These are phyloP conservation scores for Immersiella caudata DNA, from an alignment of 495 filamentous ascomycete genomes.

Conservation along the genomic window DNA sequence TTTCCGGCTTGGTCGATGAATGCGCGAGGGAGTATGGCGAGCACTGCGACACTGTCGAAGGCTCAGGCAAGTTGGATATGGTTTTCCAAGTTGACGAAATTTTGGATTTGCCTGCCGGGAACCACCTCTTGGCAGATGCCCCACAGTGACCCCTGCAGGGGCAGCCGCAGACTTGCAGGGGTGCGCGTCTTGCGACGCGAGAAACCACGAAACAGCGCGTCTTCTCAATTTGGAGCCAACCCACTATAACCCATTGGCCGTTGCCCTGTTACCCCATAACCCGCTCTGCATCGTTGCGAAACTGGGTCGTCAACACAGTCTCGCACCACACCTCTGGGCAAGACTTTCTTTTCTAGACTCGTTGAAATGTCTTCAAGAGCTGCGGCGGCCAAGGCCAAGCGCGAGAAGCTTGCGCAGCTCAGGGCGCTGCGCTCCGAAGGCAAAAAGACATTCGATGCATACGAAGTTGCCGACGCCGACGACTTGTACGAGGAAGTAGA, in stretches of 20 bases:
- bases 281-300: background rate
- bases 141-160: background rate
- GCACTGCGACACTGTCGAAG: background rate
- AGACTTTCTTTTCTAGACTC: background rate
- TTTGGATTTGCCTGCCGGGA: slow-evolving; percentile 26
- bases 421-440: slow-evolving; percentile 82
- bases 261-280: slow-evolving; percentile 7
- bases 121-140: background rate
- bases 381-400: slow-evolving; percentile 35
- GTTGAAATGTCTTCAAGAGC: slow-evolving; percentile 37
- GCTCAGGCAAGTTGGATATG: too few species aligned
- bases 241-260: slow-evolving; percentile 21
- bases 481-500: slow-evolving; percentile 95
- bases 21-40: background rate
- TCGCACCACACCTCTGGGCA: background rate
- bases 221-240: slow-evolving; percentile 24
- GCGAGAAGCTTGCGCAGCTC: slow-evolving; percentile 72
- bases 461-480: slow-evolving; percentile 82
- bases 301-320: slow-evolving; percentile 2
- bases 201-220: slow-evolving; percentile 36
- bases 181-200: slow-evolving; percentile 29
- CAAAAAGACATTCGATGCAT: slow-evolving; percentile 86
- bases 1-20: background rate
- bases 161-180: slow-evolving; percentile 18
- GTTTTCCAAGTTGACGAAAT: slow-evolving; percentile 7